Evolutionary conservation across 2,329 filamentous ascomycete species (phyloP).

Genomic region (Escovopsis sp.): DNA sequence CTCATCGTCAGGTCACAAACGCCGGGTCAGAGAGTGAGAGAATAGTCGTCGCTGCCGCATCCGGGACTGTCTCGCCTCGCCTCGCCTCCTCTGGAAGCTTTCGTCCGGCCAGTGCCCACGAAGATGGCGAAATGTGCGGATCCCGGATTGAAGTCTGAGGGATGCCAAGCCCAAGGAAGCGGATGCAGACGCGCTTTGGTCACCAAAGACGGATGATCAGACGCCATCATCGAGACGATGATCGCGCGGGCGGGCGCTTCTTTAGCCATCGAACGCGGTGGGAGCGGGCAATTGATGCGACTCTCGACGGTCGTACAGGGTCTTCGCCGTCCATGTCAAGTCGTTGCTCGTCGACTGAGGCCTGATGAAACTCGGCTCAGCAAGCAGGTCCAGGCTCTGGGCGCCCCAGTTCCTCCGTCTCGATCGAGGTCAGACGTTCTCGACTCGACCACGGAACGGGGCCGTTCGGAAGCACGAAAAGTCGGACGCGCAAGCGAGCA

Average conservation of each 20-base stretch:
- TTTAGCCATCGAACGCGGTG: constrained; percentile 4
- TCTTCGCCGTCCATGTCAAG: no score
- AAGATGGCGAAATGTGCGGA: background rate
- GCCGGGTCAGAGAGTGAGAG: constrained; percentile 1
- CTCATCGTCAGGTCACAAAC: constrained; percentile 3
- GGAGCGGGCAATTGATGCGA: background rate
- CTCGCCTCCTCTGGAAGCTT: background rate
- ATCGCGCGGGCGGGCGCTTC: constrained; percentile 5
- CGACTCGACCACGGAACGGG: no score
- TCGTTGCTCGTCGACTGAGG: no score
- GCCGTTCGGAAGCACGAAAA: background rate
- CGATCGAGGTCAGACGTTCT: no score
- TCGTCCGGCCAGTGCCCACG: background rate
- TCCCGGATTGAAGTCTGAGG: background rate
- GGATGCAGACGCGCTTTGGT: background rate
- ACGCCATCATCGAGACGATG: constrained; percentile 1
- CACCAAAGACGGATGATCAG: background rate
- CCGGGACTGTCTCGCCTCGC: constrained; percentile 1
- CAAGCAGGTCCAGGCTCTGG: no score
- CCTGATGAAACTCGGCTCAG: no score
- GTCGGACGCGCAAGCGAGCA: background rate
- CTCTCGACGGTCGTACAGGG: no score
- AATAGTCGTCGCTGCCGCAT: constrained; percentile 1
- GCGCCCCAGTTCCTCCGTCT: no score
- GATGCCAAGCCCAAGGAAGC: background rate